Evolutionary conservation across 495 filamentous ascomycete species (phyloP).

Genomic region (Neurospora sp.): DNA sequence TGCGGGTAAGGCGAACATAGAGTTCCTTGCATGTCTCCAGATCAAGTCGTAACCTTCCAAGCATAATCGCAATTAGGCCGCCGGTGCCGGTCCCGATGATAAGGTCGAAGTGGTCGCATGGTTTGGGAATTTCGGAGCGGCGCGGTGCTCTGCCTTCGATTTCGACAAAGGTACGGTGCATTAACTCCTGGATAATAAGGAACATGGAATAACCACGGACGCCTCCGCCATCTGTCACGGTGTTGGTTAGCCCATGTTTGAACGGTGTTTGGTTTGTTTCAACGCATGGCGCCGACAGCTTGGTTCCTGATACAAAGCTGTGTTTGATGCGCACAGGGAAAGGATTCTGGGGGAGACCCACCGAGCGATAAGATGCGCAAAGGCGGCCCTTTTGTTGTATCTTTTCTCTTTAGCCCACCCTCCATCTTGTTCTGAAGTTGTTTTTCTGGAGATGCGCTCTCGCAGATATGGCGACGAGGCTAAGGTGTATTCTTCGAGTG

Average conservation of each 20-base stretch:
- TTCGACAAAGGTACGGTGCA: constrained; percentile 88
- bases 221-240: constrained; percentile 73
- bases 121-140: constrained; percentile 84
- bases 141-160: constrained; percentile 71
- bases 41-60: constrained; percentile 83
- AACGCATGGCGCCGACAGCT: background rate
- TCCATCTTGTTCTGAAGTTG: constrained; percentile 10
- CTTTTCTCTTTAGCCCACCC: constrained; percentile 51
- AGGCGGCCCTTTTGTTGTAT: constrained; percentile 91
- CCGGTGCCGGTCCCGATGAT: constrained; percentile 93
- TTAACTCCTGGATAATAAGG: constrained; percentile 88
- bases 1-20: constrained; percentile 86
- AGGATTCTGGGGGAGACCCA: constrained; percentile 33
- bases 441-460: background rate
- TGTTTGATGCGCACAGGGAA: background rate
- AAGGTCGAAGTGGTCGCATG: constrained; percentile 96
- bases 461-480: background rate
- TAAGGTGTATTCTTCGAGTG: background rate
- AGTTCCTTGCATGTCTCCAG: constrained; percentile 93
- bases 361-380: constrained; percentile 84
- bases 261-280: background rate
- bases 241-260: constrained; percentile 5
- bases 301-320: background rate
- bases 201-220: constrained; percentile 96
- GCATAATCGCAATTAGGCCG: constrained; percentile 92